Base-by-base conservation (phyloP, 345 rosid genomes). In the Capsella bursapastoris region DNA sequence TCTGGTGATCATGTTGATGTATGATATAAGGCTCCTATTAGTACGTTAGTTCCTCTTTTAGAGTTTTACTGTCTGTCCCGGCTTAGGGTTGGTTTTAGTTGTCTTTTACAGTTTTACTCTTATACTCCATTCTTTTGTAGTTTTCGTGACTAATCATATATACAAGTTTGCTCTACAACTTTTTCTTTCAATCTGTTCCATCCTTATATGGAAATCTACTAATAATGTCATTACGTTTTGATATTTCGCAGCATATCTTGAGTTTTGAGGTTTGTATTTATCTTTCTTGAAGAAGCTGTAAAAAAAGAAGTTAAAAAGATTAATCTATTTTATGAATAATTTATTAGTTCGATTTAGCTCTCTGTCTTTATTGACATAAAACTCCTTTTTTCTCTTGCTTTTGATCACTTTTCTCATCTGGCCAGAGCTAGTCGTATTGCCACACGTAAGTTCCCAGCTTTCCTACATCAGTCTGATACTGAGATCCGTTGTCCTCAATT, bases 101-200 rank as follows among this genome's bases (percentile, higher is more conserved):
- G 70, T 62, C 65, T 52, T 35, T 61, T 43, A 43, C 48, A 43
- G 48, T 15, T 47, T 47, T 29, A 45, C 59, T 35, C 18, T 11
- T 35, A 75, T 63, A 53, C 65, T 34, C 64, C 74, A 70, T 77
- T 77, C 62, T 77, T 77, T 47, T 64, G 72, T 70, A 77, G 67
- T 47, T 71, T 77, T 58, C 66, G 28, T 63, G 45, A 55, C 44
- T 47, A 56, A 45, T 76, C 70, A 76, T 62, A 55, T 63, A 76
- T 76, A 76, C 74, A 69, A 68, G 64, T 45, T 76, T 62, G 58
- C 58, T 37, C 50, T 37, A 12, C 37, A 9, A 57, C 25, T 11
- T 11, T 3, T 27, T 9, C 6, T 28, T 11, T 5, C 6, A 3
- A 55, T 51, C 28, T 56, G 25, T 43, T 52, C 25, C 57, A 27